A percentile compares a stretch with the other conserved stretches of the same genome.
These are phyloP conservation scores for Nemania sp. DNA, from an alignment of 2,329 filamentous ascomycete genomes.

Conservation along the genomic window DNA sequence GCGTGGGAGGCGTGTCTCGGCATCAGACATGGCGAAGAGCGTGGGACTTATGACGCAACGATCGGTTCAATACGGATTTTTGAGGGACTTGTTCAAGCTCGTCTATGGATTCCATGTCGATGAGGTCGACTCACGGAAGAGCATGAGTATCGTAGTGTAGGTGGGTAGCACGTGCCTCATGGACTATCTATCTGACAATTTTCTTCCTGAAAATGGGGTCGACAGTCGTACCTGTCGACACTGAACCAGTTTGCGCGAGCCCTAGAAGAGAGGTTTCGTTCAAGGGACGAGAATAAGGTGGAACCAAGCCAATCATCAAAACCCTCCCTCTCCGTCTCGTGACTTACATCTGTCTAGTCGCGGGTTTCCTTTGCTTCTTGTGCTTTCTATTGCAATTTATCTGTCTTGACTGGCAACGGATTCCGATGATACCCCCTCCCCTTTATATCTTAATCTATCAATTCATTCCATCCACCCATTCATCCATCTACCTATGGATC, in stretches of 20 bases:
- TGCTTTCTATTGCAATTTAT: not conserved
- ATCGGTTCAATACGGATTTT: conserved; percentile 73
- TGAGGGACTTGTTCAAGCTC: conserved; percentile 79
- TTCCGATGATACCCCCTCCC: conserved; percentile 25
- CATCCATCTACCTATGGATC: not conserved
- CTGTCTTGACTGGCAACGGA: not conserved
- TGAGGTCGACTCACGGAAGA: conserved; percentile 71
- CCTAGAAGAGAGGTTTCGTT: no score
- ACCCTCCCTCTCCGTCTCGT: not conserved
- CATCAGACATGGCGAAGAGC: conserved; percentile 78
- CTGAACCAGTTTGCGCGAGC: no score
- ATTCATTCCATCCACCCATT: no score
- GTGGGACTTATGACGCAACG: conserved; percentile 75
- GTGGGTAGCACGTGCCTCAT: not conserved
- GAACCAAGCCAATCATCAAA: not conserved
- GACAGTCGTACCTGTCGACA: no score
- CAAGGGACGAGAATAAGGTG: not conserved
- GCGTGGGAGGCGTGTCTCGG: conserved; percentile 63
- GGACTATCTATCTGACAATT: not conserved
- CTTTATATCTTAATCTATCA: not conserved
- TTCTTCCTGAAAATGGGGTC: not conserved
- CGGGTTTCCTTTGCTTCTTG: not conserved
- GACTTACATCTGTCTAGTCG: not conserved
- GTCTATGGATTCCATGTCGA: conserved; percentile 86
- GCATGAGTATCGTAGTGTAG: conserved; percentile 63